Percentiles rank a stretch among this genome's conserved stretches.
phyloP scores from a whole-genome alignment of 257 asterid species.

The Nicotiana tabacum region DNA sequence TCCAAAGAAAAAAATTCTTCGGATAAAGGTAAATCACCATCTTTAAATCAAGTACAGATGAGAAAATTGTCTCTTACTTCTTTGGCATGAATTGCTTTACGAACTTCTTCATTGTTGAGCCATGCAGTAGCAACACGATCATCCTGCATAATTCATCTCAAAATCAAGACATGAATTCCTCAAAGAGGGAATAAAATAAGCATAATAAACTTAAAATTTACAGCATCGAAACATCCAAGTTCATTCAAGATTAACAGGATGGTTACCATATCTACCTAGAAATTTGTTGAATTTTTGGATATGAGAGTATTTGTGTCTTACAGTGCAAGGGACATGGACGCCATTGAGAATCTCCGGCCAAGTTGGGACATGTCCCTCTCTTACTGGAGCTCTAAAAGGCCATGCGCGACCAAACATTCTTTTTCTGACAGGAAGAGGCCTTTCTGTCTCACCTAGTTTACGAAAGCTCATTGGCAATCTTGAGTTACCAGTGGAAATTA shows the following conservation, averaged over 20 bases:
- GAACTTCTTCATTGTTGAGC: conserved; percentile 71
- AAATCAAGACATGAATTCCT: not conserved
- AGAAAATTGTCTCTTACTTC: conserved; percentile 44
- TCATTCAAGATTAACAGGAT: no score
- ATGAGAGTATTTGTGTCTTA: conserved; percentile 24
- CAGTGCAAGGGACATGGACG: conserved; percentile 64
- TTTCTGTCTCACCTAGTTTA: conserved; percentile 84
- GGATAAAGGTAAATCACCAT: not conserved
- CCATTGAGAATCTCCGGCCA: conserved; percentile 74
- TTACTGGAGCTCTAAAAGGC: conserved; percentile 91
- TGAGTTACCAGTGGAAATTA: conserved; percentile 22
- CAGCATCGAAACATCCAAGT: no score
- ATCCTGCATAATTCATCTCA: conserved; percentile 38
- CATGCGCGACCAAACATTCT: conserved; percentile 97
- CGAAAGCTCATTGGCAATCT: conserved; percentile 80
- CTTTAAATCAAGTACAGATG: conserved; percentile 2
- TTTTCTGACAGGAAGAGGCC: conserved; percentile 72
- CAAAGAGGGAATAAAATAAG: not conserved
- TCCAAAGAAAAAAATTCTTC: not conserved
- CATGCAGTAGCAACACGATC: conserved; percentile 80
- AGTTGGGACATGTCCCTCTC: conserved; percentile 72
- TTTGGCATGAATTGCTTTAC: conserved; percentile 87
- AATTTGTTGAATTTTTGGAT: not conserved
- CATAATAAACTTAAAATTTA: not conserved
- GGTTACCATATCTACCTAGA: not conserved